These are phyloP conservation scores for Beauveria brongniartii DNA, from an alignment of 2,329 filamentous ascomycete genomes.

Conservation along the genomic window DNA sequence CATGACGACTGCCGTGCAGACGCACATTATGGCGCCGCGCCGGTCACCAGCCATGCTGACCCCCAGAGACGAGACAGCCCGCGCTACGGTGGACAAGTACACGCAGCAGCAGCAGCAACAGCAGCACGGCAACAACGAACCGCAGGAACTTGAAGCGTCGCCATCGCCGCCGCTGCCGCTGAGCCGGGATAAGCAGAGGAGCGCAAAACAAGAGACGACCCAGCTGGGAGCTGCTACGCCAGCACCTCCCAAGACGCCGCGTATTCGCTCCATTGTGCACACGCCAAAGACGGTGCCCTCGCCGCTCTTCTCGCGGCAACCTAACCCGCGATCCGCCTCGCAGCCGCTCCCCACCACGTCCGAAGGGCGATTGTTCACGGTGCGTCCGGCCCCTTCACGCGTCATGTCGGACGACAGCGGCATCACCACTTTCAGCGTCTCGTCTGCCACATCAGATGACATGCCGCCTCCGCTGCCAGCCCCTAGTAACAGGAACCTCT, in stretches of 20 bases:
- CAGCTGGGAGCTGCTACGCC: neutral
- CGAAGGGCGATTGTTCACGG: neutral
- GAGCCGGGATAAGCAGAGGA: neutral
- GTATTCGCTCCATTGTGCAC: neutral
- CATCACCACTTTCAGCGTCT: constrained; percentile 24
- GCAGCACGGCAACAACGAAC: neutral
- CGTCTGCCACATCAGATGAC: constrained; percentile 18
- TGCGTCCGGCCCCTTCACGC: constrained; percentile 15
- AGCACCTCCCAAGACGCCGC: neutral
- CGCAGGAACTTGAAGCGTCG: neutral
- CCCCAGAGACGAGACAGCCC: too few relatives aligned
- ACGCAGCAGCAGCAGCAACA: neutral
- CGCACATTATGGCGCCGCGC: neutral
- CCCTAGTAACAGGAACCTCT: constrained; percentile 27
- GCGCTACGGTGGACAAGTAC: too few relatives aligned
- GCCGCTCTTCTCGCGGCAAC: constrained; percentile 9
- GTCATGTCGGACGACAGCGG: constrained; percentile 25
- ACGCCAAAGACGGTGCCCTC: constrained; percentile 10
- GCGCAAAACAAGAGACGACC: neutral
- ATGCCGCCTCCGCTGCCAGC: constrained; percentile 10
- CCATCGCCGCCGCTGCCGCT: neutral
- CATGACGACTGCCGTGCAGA: neutral
- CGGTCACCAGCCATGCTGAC: neutral
- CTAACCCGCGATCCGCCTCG: constrained; percentile 9
- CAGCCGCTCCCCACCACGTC: neutral